Evolutionary conservation across 192 early-diverging fungal genomes (phyloP).

Genomic region (Rhizophagus sp.): DNA sequence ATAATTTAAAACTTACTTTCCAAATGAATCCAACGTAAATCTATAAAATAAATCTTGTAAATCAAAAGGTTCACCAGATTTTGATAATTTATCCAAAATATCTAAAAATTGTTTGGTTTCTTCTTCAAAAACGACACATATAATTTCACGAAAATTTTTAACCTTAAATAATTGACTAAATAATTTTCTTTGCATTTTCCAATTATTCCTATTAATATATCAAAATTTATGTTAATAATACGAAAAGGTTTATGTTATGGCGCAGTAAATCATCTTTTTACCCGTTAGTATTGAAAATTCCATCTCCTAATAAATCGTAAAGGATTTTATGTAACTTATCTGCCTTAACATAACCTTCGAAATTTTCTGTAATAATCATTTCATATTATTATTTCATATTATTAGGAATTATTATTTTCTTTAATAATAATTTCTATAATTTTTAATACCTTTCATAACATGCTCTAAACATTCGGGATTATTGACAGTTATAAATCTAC

Average conservation of each 20-base stretch:
- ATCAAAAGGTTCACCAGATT: slow-evolving; percentile 39
- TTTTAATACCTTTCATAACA: slow-evolving; percentile 31
- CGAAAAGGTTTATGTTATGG: too few relatives aligned
- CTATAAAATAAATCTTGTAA: slow-evolving; percentile 49
- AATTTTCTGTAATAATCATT: background rate
- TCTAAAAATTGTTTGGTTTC: background rate
- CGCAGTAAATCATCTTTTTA: background rate
- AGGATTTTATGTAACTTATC: background rate
- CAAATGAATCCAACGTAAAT: slow-evolving; percentile 46
- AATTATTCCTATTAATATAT: background rate
- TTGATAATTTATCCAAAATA: slow-evolving; percentile 25
- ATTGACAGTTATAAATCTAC: slow-evolving; percentile 35
- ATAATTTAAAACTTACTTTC: slow-evolving; percentile 30
- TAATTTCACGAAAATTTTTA: slow-evolving; percentile 21
- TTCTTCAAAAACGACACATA: background rate
- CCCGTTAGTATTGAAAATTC: background rate
- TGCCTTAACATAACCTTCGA: background rate
- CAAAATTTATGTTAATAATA: background rate
- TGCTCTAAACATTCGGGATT: slow-evolving; percentile 36
- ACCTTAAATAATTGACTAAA: background rate
- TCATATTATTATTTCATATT: too few relatives aligned
- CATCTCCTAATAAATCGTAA: background rate
- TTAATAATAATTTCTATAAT: background rate
- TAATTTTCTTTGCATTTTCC: slow-evolving; percentile 22
- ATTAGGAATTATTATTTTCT: too few relatives aligned